Evolutionary conservation across 805 yeast species (phyloP).

Genomic region (Yamadazyma insecticola): DNA sequence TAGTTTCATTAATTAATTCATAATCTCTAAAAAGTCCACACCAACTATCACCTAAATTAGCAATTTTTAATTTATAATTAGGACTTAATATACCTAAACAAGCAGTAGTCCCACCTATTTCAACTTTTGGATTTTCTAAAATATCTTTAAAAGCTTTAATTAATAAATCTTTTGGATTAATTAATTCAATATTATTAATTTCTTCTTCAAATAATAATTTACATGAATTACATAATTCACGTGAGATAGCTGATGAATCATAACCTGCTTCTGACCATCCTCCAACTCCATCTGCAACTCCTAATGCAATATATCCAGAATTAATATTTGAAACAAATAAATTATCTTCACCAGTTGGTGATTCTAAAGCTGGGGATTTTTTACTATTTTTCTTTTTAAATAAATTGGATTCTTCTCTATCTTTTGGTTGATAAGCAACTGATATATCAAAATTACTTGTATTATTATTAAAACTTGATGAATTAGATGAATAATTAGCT

Average conservation of each 20-base stretch:
- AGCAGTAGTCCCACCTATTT: slow-evolving; percentile 93
- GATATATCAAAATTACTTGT: slow-evolving; percentile 46
- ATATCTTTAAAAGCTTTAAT: slow-evolving; percentile 53
- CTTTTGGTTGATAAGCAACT: slow-evolving; percentile 73
- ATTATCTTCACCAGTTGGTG: slow-evolving; percentile 74
- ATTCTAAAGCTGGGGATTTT: slow-evolving; percentile 35
- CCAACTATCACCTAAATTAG: slow-evolving; percentile 94
- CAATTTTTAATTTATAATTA: slow-evolving; percentile 53
- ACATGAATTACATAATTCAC: slow-evolving; percentile 66
- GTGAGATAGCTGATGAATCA: slow-evolving; percentile 82
- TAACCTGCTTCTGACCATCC: slow-evolving; percentile 94
- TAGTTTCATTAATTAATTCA: slow-evolving; percentile 59
- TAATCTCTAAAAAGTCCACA: slow-evolving; percentile 75
- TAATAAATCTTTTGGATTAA: slow-evolving; percentile 46
- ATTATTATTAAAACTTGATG: slow-evolving; percentile 4
- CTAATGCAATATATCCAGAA: slow-evolving; percentile 50
- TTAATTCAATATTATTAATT: slow-evolving; percentile 10
- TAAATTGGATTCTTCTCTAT: slow-evolving; percentile 49
- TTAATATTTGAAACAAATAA: slow-evolving; percentile 45
- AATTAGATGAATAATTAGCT: too few species aligned
- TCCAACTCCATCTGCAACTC: slow-evolving; percentile 96
- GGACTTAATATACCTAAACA: slow-evolving; percentile 71
- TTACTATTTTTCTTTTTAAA: slow-evolving; percentile 25
- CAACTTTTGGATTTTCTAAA: slow-evolving; percentile 50
- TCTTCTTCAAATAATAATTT: slow-evolving; percentile 27